These are phyloP conservation scores for Amanita rubescens DNA, from an alignment of 768 basidiomycete species.

Conservation along the genomic window DNA sequence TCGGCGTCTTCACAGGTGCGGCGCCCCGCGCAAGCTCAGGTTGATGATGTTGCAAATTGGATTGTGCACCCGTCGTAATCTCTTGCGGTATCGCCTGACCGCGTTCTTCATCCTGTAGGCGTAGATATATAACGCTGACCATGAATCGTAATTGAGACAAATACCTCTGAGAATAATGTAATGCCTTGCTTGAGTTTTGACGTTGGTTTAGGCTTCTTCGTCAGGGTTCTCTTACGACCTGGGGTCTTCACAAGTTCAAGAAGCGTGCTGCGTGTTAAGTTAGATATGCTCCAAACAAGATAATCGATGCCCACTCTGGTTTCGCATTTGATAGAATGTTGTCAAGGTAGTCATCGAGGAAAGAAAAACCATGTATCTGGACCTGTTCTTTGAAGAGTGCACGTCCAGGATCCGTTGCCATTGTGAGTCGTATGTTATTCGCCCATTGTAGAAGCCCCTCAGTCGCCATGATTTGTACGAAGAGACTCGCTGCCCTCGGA, in stretches of 20 bases:
- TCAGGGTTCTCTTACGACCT: slow-evolving; percentile 56
- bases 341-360: slow-evolving; percentile 73
- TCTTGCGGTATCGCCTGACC: not conserved
- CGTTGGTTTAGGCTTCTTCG: slow-evolving; percentile 41
- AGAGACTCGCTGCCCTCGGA: not conserved
- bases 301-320: slow-evolving; percentile 45
- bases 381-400: slow-evolving; percentile 67
- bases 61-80: not conserved
- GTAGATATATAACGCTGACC: not conserved
- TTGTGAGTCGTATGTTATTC: slow-evolving; percentile 54
- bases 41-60: not conserved
- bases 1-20: not conserved
- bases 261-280: slow-evolving; percentile 41
- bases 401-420: slow-evolving; percentile 67
- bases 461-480: slow-evolving; percentile 28
- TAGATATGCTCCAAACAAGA: not conserved
- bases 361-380: slow-evolving; percentile 68
- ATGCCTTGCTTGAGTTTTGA: slow-evolving; percentile 39
- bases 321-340: slow-evolving; percentile 60
- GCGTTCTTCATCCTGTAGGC: not conserved
- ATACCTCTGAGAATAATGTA: slow-evolving; percentile 40
- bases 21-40: not conserved
- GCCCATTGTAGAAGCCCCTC: slow-evolving; percentile 64
- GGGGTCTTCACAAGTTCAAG: slow-evolving; percentile 83
- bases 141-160: slow-evolving; percentile 21